Evolutionary conservation across 352 stramenopile genomes (phyloP).

Genomic region (Phytophthora quininea): DNA sequence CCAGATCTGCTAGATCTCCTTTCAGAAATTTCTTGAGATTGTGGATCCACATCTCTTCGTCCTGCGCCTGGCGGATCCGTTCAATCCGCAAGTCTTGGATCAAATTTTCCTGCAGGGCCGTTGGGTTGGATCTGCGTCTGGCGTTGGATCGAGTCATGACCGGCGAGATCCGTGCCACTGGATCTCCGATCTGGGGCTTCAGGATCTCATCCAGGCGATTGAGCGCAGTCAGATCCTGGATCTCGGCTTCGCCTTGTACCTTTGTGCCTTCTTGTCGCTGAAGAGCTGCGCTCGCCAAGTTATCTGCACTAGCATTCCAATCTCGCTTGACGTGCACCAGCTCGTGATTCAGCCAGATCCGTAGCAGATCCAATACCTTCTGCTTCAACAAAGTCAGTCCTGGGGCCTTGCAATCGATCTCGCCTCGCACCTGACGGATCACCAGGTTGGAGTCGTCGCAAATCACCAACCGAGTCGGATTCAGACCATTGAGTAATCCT

Average conservation of each 20-base stretch:
- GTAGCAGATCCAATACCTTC: background rate
- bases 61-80: background rate
- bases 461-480: background rate
- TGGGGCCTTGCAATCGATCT: slow-evolving; percentile 16
- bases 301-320: background rate
- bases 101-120: background rate
- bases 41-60: slow-evolving; percentile 8
- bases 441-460: slow-evolving; percentile 8
- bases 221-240: background rate
- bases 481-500: too few species aligned
- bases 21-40: slow-evolving; percentile 6
- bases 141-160: background rate
- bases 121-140: background rate
- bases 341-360: background rate
- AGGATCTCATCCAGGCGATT: background rate
- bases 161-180: background rate
- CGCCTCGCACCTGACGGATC: slow-evolving; percentile 6
- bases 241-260: background rate
- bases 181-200: background rate
- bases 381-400: background rate
- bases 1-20: slow-evolving; percentile 1
- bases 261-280: background rate
- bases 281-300: background rate
- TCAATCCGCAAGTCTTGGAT: background rate
- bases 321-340: slow-evolving; percentile 10